A percentile compares a stretch with the other conserved stretches of the same genome.
Evolutionary conservation across 495 filamentous ascomycete species (phyloP).

Genomic region (Pseudoneurospora amorphoporcata): DNA sequence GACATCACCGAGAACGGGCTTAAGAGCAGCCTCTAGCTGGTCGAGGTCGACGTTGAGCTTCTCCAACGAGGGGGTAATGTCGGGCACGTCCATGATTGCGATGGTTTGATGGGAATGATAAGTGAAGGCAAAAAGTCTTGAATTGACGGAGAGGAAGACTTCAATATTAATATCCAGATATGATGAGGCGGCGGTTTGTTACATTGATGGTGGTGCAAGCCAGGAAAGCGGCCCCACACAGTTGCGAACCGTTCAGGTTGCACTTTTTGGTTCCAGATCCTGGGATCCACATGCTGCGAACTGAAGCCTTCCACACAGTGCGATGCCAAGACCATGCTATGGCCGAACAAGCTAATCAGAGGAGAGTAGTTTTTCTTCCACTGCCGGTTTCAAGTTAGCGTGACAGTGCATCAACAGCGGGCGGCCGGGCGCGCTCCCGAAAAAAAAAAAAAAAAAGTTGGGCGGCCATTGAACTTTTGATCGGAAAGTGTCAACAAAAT

Average conservation of each 20-base stretch:
- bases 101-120: background rate
- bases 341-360: background rate
- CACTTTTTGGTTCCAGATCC: background rate
- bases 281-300: background rate
- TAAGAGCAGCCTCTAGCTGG: slow-evolving; percentile 60
- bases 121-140: background rate
- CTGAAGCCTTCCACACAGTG: background rate
- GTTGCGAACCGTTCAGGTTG: background rate
- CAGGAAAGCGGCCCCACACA: background rate
- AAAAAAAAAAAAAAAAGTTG: background rate
- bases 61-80: slow-evolving; percentile 47
- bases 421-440: background rate
- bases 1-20: slow-evolving; percentile 54
- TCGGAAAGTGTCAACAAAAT: background rate
- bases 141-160: too few relatives aligned
- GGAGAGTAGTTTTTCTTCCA: background rate
- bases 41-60: slow-evolving; percentile 67
- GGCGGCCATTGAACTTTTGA: background rate
- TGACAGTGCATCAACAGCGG: background rate
- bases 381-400: background rate
- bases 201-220: background rate
- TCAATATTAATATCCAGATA: background rate
- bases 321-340: background rate
- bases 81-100: slow-evolving; percentile 29
- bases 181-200: background rate